Evolutionary conservation across 768 basidiomycete genomes (phyloP), one percentile per base, ranked within the genome.

Genomic region (Termitomyces sp.): DNA sequence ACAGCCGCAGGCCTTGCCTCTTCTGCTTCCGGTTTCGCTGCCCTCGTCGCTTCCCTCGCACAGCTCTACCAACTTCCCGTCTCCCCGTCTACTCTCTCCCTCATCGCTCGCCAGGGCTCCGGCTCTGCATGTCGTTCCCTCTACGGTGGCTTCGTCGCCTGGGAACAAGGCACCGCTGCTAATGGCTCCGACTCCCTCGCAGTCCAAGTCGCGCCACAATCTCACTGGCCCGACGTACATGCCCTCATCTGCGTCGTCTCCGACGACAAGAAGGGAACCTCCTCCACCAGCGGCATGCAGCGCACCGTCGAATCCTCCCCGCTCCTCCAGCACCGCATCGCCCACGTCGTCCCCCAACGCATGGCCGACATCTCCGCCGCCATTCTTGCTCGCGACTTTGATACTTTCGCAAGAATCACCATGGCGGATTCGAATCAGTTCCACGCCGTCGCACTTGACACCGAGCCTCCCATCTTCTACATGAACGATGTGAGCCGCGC

Each of bases 381-480:
- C 21, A 98, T 99, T 71, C 66, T 70, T 45, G 74, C 67, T 1
- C 81, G 77, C 61, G 90, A 98, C 71, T 99, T 99, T 68, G 85
- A 93, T 64, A 61, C 82, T 0, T 99, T 99, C 61, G 97, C 94
- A 0, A 73, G 75, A 57, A 82, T 98, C 69, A 99, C 97, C 21
- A 99, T 98, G 93, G 84, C 82, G 47, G 97, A 99, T 69, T 96
- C 93, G 50, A 99, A 99, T 75, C 89, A 93, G 75, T 99, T 99
- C 84, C 97, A 99, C 67, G 94, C 97, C 26, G 93, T 98, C 61
- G 90, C 90, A 48, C 86, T 98, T 60, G 97, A 99, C 73, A 98
- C 97, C 0, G 84, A 88, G 42, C 97, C 97, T 1, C 97, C 97
- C 42, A 98, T 98, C 71, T 98, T 99, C 71, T 99, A 99, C 78